phyloP scores from a whole-genome alignment of 352 stramenopile genomes.

The Phytophthora multivora region DNA sequence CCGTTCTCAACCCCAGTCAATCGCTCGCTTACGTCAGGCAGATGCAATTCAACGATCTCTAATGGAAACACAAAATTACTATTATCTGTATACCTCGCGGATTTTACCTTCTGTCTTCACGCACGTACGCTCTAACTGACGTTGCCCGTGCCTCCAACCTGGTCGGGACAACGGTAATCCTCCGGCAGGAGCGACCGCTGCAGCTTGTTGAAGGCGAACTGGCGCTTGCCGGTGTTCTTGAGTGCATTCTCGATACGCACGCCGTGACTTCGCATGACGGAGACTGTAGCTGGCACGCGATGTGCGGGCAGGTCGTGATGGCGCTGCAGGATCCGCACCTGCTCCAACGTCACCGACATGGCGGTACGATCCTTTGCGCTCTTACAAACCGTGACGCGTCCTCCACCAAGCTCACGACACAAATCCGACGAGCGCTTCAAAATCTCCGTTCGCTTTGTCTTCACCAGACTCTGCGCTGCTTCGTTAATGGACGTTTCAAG shows the following conservation, averaged over 20 bases:
- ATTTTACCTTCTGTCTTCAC: conserved; percentile 19
- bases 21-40: conserved; percentile 77
- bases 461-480: conserved; percentile 81
- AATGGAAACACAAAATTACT: conserved; percentile 39
- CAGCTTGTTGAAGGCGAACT: conserved; percentile 90
- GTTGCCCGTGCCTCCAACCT: conserved; percentile 83
- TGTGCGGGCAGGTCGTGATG: conserved; percentile 82
- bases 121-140: conserved; percentile 58
- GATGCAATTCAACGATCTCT: conserved; percentile 72
- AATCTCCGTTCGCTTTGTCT: conserved; percentile 88
- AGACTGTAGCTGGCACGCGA: conserved; percentile 79
- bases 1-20: conserved; percentile 37
- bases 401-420: conserved; percentile 88
- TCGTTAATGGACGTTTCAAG: conserved; percentile 75
- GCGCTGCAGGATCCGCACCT: conserved; percentile 87
- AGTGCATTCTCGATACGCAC: conserved; percentile 89
- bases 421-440: conserved; percentile 81
- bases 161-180: conserved; percentile 86
- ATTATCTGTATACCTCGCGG: conserved; percentile 32
- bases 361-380: conserved; percentile 97
- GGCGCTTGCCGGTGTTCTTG: conserved; percentile 90
- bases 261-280: conserved; percentile 87
- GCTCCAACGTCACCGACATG: conserved; percentile 97
- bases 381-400: conserved; percentile 96
- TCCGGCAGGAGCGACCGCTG: conserved; percentile 87